Percentiles rank a stretch among this genome's conserved stretches.
Evolutionary conservation across 495 filamentous ascomycete genomes (phyloP).

Genomic region (Aspergillus cristatus): DNA sequence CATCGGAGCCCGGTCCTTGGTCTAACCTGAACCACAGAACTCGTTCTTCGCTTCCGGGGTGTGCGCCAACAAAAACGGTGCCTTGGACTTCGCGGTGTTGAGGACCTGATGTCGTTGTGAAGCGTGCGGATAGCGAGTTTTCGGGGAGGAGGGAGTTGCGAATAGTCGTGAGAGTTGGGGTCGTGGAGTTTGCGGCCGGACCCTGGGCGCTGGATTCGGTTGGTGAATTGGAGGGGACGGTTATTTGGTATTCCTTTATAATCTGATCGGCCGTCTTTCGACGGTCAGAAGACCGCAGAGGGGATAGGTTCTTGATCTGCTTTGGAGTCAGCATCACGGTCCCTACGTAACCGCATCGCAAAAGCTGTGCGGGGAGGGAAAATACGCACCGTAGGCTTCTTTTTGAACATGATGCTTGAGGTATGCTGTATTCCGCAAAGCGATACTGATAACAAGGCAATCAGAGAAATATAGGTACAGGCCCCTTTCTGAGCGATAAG

Average conservation of each 20-base stretch:
- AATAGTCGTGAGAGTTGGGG: constrained; percentile 42
- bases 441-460: too few relatives aligned
- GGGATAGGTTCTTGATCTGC: constrained; percentile 61
- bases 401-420: constrained; percentile 57
- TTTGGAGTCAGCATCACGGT: constrained; percentile 2
- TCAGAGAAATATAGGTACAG: too few relatives aligned
- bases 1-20: constrained; percentile 39
- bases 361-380: constrained; percentile 22
- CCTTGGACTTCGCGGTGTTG: constrained; percentile 55
- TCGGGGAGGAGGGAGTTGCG: constrained; percentile 59
- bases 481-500: too few relatives aligned
- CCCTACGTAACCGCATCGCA: constrained; percentile 6
- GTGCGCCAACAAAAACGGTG: constrained; percentile 55
- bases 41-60: constrained; percentile 49
- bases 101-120: constrained; percentile 60
- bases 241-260: constrained; percentile 51
- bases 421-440: too few relatives aligned
- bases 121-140: constrained; percentile 52
- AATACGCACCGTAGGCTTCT: constrained; percentile 58
- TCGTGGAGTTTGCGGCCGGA: constrained; percentile 20
- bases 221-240: constrained; percentile 27
- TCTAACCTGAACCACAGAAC: constrained; percentile 64
- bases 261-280: constrained; percentile 63
- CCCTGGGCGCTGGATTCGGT: constrained; percentile 28
- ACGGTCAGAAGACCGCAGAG: constrained; percentile 62